Evolutionary conservation across 2,329 filamentous ascomycete genomes (phyloP).

Genomic region (Chaetothyriales sp.): DNA sequence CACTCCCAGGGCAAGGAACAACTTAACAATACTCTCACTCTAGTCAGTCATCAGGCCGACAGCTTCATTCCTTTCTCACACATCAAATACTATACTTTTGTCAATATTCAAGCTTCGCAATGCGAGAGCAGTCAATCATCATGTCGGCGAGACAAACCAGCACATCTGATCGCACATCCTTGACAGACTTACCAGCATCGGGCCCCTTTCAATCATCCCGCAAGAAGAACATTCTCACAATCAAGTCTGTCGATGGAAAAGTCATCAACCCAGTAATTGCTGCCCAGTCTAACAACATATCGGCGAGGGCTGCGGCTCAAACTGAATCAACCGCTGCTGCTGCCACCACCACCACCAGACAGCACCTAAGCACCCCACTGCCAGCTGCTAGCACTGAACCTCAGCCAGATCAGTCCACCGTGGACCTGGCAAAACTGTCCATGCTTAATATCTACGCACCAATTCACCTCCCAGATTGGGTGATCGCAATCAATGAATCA

Average conservation of each 20-base stretch:
- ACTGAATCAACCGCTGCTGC: not conserved
- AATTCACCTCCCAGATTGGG: slow-evolving; percentile 16
- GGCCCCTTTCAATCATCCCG: not conserved
- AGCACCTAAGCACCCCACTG: not conserved
- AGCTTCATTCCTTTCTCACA: not conserved
- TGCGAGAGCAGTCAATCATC: not conserved
- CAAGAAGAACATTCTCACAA: not conserved
- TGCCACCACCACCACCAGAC: not conserved
- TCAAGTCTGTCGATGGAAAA: not conserved
- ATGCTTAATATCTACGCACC: slow-evolving; percentile 16
- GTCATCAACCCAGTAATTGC: not conserved
- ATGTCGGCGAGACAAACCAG: not conserved
- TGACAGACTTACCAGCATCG: not conserved
- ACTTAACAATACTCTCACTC: no score
- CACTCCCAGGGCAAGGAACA: no score
- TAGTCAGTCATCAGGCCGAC: no score
- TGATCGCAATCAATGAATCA: slow-evolving; percentile 18
- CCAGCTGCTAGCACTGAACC: not conserved
- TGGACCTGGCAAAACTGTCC: not conserved
- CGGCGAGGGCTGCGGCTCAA: not conserved
- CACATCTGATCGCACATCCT: not conserved
- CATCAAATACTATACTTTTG: not conserved
- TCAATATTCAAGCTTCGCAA: not conserved
- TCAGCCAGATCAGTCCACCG: not conserved
- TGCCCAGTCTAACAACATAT: not conserved